Percentiles rank a stretch among this genome's conserved stretches.
These are phyloP conservation scores for Artemisia tridentata DNA, from an alignment of 129 eudicot genomes.

Conservation along the genomic window DNA sequence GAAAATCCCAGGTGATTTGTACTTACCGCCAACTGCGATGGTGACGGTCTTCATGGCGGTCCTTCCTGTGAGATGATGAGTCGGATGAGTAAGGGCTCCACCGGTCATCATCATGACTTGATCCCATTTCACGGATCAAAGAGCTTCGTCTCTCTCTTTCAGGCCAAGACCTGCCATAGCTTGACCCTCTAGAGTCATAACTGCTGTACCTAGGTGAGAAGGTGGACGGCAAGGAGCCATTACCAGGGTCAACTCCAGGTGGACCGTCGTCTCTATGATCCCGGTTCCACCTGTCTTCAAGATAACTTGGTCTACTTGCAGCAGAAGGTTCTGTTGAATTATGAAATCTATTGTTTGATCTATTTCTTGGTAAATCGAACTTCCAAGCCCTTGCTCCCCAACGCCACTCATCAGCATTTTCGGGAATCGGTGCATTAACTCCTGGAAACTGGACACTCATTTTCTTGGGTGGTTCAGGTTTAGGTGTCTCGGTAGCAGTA, in stretches of 20 bases:
- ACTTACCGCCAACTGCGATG: constrained; percentile 38
- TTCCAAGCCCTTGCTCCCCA: constrained; percentile 64
- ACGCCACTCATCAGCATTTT: constrained; percentile 68
- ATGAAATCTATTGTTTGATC: constrained; percentile 40
- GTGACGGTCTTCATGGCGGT: constrained; percentile 32
- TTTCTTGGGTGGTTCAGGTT: constrained; percentile 49
- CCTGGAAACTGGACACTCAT: constrained; percentile 83
- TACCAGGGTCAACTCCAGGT: constrained; percentile 58
- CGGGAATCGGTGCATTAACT: constrained; percentile 78
- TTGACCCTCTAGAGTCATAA: constrained; percentile 56
- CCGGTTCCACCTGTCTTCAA: constrained; percentile 49
- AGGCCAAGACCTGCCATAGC: constrained; percentile 48
- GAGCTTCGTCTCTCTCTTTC: constrained; percentile 59
- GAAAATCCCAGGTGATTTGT: neutral
- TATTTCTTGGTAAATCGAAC: constrained; percentile 41
- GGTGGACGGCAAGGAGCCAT: constrained; percentile 42
- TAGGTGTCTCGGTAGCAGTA: constrained; percentile 10
- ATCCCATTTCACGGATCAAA: constrained; percentile 35
- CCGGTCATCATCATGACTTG: constrained; percentile 33
- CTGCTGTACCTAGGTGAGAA: constrained; percentile 47
- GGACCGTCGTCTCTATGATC: constrained; percentile 67
- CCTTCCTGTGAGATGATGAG: constrained; percentile 31
- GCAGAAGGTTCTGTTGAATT: constrained; percentile 30
- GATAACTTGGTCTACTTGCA: constrained; percentile 33
- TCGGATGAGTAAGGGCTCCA: constrained; percentile 31